Evolutionary conservation across 306 rosid species (phyloP), one percentile per base, ranked within the genome.

Genomic region (Neltuma alba): DNA sequence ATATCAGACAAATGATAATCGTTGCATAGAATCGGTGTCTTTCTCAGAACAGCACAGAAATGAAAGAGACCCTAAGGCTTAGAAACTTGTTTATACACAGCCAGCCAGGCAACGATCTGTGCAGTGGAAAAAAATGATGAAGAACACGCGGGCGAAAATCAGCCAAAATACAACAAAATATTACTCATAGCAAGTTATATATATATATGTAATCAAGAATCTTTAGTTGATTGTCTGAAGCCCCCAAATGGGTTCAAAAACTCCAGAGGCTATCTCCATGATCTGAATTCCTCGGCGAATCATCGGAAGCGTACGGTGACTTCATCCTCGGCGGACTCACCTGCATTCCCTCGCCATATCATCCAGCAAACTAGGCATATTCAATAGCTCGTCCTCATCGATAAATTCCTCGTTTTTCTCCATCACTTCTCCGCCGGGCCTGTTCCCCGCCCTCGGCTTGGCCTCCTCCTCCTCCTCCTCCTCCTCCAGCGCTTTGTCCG

Each of bases 291-390:
- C 52, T 73, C 0, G 91, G 85, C 2, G 89, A 88, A 18, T 85
- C 85, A 37, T 77, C 87, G 0, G 87, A 80, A 13, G 87, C 28
- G 60, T 54, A 69, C 58, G 62, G 79, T 9, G 88, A 82, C 72
- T 30, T 52, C 36, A 87, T 83, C 87, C 91, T 87, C 0, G 89
- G 91, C 12, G 91, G 91, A 69, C 91, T 88, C 65, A 88, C 84
- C 85, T 85, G 91, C 91, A 88, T 85, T 81, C 91, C 30, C 85
- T 74, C 23, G 91, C 91, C 91, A 88, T 88, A 9, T 88, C 91
- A 28, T 80, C 89, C 14, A 88, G 76, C 79, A 88, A 44, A 83
- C 60, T 88, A 10, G 91, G 91, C 91, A 88, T 88, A 57, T 88
- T 88, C 87, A 88, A 70, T 1, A 88, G 68, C 67, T 71, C 91